Base-by-base conservation (phyloP, 2,329 filamentous ascomycete genomes). In the Tothia fuscella region DNA sequence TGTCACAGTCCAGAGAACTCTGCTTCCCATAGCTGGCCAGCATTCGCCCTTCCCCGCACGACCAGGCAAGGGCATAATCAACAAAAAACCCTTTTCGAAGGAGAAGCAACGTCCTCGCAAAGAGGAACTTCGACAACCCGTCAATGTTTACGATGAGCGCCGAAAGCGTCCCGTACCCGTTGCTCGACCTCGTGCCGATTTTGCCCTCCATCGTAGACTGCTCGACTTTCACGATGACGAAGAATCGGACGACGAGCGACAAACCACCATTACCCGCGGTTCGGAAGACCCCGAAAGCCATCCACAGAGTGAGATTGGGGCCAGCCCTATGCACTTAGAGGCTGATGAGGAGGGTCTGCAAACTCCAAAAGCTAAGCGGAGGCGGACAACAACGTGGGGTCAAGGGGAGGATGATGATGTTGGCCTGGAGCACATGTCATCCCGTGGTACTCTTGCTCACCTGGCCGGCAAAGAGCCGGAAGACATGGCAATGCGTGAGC, bases 261-360 rank as follows among this genome's bases (percentile, higher is more conserved):
- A 70, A 38, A 80, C 74, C 25, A 76, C 81, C 10, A 61, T 79
- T 37, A 76, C 74, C 10, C 72, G 80, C 34, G 86, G 88, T 56
- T 93, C 84, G 0, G 88, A 93, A 56, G 88, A 91, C 49, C 78
- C 78, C 25, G 88, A 91, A 46, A 93, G 84, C 48, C 76, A 82
- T 31, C 82, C 82, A 37, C 77, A 79, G 33, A 94, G 84, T 58
- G 84, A 82, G 31, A 68, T 72, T 56, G 75, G 68, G 48, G 65
- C 68, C 46, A 65, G 54, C 28, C 67, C 68, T 26, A 70, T 69
- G 24, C 63, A 67, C 2, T 73, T 67, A 33, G 70, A 73, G 38
- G 59, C 70, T 45, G 72, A 71, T 43, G 63, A 70, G 31, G 66
- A 68, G 31, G 65, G 63, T 14, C 57, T 61, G 14, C 57, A 61